phyloP scores from a whole-genome alignment of 257 asterid genomes.

The Plantago elongata region DNA sequence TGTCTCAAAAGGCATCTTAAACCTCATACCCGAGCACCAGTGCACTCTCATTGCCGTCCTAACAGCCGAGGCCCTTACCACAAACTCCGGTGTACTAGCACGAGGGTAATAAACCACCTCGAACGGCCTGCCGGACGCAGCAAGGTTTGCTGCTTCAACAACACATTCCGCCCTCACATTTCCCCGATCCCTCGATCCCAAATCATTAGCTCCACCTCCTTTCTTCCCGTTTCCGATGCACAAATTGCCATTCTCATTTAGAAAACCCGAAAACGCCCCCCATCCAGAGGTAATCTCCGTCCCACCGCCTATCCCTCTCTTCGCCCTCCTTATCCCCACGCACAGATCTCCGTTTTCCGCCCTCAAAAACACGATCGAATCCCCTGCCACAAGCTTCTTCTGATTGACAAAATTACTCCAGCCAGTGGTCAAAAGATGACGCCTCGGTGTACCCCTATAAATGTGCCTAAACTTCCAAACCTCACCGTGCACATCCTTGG shows the following conservation, averaged over 20 bases:
- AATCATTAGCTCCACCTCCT: constrained; percentile 23
- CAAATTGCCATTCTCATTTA: constrained; percentile 29
- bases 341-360: constrained; percentile 72
- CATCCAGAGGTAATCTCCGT: constrained; percentile 52
- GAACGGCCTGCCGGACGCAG: constrained; percentile 47
- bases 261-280: constrained; percentile 29
- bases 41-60: constrained; percentile 56
- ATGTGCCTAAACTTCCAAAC: constrained; percentile 75
- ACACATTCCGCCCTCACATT: constrained; percentile 51
- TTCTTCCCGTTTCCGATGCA: constrained; percentile 22
- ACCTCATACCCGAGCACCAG: constrained; percentile 75
- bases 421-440: constrained; percentile 72
- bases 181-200: constrained; percentile 33
- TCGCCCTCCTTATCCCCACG: constrained; percentile 70
- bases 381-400: constrained; percentile 82
- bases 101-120: constrained; percentile 73
- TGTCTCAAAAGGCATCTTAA: constrained; percentile 82
- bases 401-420: constrained; percentile 84
- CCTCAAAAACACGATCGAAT: constrained; percentile 66
- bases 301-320: constrained; percentile 52
- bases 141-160: constrained; percentile 49
- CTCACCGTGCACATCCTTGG: constrained; percentile 67
- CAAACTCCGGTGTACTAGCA: constrained; percentile 71
- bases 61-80: constrained; percentile 57
- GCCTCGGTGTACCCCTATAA: constrained; percentile 72